Percentiles rank a stretch among this genome's conserved stretches.
Evolutionary conservation across 208 protist species (phyloP).

Genomic region (Wallacemonas sp.): DNA sequence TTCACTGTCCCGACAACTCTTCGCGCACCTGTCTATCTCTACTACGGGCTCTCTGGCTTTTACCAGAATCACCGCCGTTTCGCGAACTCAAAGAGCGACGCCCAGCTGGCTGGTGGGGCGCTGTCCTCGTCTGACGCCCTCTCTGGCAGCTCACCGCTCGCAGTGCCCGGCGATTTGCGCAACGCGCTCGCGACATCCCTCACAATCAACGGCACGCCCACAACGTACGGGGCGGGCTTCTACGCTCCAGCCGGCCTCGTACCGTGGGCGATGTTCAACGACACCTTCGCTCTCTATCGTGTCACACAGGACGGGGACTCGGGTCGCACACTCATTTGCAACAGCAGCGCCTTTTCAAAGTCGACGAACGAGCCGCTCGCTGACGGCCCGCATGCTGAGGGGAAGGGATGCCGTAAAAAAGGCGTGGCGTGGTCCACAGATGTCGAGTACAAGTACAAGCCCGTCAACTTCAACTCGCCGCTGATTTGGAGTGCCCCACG

Average conservation of each 20-base stretch:
- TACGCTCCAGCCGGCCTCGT: constrained; percentile 97
- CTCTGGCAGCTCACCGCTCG: constrained; percentile 51
- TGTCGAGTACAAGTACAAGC: constrained; percentile 83
- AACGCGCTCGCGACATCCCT: constrained; percentile 23
- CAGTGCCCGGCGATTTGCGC: constrained; percentile 54
- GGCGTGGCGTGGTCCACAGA: constrained; percentile 96
- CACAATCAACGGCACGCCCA: background rate
- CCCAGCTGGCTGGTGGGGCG: constrained; percentile 64
- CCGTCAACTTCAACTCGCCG: constrained; percentile 33
- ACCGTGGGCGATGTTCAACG: constrained; percentile 98
- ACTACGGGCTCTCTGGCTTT: constrained; percentile 98
- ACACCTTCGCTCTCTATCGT: constrained; percentile 82
- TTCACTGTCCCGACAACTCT: constrained; percentile 72
- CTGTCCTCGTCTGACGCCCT: constrained; percentile 20
- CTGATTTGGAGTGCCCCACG: constrained; percentile 58
- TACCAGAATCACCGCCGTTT: constrained; percentile 99
- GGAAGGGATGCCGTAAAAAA: constrained; percentile 76
- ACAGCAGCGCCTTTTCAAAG: constrained; percentile 76
- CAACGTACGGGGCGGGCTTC: constrained; percentile 65
- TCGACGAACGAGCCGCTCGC: constrained; percentile 58
- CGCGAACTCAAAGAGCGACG: constrained; percentile 68
- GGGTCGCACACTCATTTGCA: constrained; percentile 50
- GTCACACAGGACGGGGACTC: background rate
- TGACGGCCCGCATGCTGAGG: background rate
- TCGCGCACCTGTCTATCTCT: constrained; percentile 94